Evolutionary conservation across 192 early-diverging fungal species (phyloP).

Genomic region (Dimargaris verticillata): DNA sequence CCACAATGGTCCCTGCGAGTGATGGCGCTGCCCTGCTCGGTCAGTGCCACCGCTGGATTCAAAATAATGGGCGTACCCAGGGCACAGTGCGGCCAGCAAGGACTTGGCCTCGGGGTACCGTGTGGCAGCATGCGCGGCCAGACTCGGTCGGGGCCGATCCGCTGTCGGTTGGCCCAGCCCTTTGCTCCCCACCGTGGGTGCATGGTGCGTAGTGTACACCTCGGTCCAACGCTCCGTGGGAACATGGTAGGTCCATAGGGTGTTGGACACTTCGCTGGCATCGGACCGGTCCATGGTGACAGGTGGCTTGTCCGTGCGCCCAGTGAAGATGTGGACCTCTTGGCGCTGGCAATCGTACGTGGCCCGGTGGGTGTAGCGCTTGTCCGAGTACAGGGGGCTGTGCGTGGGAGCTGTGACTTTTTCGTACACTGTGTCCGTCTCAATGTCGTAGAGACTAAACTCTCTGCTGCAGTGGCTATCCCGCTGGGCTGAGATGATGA

Average conservation of each 20-base stretch:
- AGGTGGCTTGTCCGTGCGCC: conserved; percentile 24
- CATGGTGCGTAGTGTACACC: conserved; percentile 14
- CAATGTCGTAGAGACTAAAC: conserved; percentile 72
- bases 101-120: background rate
- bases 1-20: background rate
- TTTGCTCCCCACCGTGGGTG: too few species aligned
- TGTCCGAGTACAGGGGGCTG: background rate
- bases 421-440: conserved; percentile 58
- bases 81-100: background rate
- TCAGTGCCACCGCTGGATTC: background rate
- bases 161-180: too few species aligned
- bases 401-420: conserved; percentile 19
- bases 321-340: conserved; percentile 75
- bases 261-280: conserved; percentile 34
- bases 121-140: too few species aligned
- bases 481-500: conserved; percentile 81
- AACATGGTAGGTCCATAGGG: conserved; percentile 28
- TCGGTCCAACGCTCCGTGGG: conserved; percentile 31
- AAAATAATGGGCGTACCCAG: background rate
- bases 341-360: conserved; percentile 60
- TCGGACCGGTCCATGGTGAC: conserved; percentile 21
- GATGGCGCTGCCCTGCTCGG: background rate
- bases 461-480: conserved; percentile 65
- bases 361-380: conserved; percentile 25
- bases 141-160: too few species aligned